Evolutionary conservation across 2,329 filamentous ascomycete genomes (phyloP).

Genomic region (Nigrograna mackinnonii): DNA sequence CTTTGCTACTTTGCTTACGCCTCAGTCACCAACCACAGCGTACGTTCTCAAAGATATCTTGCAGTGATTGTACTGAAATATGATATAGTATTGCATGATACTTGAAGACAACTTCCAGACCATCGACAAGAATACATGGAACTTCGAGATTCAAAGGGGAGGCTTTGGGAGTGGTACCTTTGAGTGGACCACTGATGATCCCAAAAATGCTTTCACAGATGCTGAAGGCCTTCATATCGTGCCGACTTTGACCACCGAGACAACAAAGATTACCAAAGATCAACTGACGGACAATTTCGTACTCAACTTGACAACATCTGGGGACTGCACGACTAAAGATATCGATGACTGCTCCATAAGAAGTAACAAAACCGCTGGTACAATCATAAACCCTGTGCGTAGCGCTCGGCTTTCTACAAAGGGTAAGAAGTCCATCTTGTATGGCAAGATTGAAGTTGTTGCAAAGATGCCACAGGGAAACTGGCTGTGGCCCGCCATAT

Average conservation of each 20-base stretch:
- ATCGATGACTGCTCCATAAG: conserved; percentile 65
- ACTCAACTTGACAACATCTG: conserved; percentile 39
- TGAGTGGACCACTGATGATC: conserved; percentile 68
- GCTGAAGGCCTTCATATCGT: conserved; percentile 72
- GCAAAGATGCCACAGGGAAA: conserved; percentile 76
- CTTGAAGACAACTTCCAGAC: conserved; percentile 63
- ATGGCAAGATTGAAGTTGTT: conserved; percentile 77
- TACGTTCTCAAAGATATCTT: not conserved
- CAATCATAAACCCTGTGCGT: conserved; percentile 73
- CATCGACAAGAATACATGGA: conserved; percentile 66
- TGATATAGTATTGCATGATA: conserved; percentile 19
- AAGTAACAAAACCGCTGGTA: conserved; percentile 76
- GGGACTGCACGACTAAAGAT: conserved; percentile 68
- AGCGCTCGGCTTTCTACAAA: conserved; percentile 78
- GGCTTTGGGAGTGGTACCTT: conserved; percentile 73
- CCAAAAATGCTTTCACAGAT: conserved; percentile 74
- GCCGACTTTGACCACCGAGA: conserved; percentile 69
- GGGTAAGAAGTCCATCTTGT: conserved; percentile 70
- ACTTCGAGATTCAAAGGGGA: conserved; percentile 72
- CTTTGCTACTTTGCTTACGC: conserved; percentile 23
- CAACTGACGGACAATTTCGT: conserved; percentile 60
- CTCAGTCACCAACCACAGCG: conserved; percentile 20
- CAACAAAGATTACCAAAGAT: conserved; percentile 65
- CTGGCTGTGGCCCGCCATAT: conserved; percentile 88
- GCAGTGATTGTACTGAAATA: not conserved